Base-by-base conservation (phyloP, 805 yeast genomes). In the Barnettozyma californica region DNA sequence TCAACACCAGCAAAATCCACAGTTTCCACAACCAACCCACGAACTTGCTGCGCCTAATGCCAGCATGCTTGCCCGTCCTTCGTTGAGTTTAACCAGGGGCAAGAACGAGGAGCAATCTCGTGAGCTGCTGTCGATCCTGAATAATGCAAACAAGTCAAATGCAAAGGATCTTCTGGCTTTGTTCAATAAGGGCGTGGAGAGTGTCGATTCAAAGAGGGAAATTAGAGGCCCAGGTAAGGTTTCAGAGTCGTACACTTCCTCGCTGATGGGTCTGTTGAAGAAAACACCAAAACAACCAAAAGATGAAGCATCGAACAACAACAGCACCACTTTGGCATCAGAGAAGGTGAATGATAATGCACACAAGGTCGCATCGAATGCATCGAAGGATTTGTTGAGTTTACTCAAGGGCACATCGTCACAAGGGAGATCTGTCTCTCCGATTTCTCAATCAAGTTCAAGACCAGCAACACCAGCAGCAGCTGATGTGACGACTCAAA, bases 121-220 rank as follows among this genome's bases (percentile, higher is more conserved):
- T 51, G 77, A 74, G 45, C 56, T 76, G 13, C 65, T 75, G 46
- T 70, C 75, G 2, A 62, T 76, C 18, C 65, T 76, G 56, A 72
- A 68, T 34, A 44, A 46, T 8, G 47, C 46, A 9, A 53, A 41
- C 35, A 43, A 41, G 43, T 36, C 45, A 4, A 45, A 40, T 40
- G 46, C 57, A 4, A 53, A 53, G 35, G 57, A 51, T 9, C 41
- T 57, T 8, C 37, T 53, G 18, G 31, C 38, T 25, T 27, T 53
- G 9, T 53, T 56, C 9, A 51, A 53, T 21, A 52, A 48, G 11
- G 45, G 40, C 3, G 26, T 23, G n/a, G 21, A 34, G 1, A 41
- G 42, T 4, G 44, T 16, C 11, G 10, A 36, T 7, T 11, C 23
- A 25, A 9, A 27, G 38, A 29, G 42, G 21, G 27, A 48, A 29